Evolutionary conservation across 163 green algal genomes (phyloP).

Genomic region (Trebouxia gelatinosa): DNA sequence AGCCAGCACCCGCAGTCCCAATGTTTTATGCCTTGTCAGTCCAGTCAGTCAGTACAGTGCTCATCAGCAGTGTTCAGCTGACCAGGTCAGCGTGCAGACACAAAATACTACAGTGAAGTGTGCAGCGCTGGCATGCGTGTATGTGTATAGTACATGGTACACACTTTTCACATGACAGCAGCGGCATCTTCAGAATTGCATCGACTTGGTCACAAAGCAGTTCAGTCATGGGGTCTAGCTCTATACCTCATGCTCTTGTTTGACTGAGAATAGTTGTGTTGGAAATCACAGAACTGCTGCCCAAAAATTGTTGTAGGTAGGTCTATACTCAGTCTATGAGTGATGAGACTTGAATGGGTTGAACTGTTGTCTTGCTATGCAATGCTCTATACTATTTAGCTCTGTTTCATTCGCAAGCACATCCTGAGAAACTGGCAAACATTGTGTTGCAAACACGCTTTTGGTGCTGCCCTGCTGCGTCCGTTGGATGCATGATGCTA

Average conservation of each 20-base stretch:
- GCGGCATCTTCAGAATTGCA: neutral
- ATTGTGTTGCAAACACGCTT: neutral
- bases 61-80: neutral
- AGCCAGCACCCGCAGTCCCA: neutral
- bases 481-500: slow-evolving; percentile 26
- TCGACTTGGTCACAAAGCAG: neutral
- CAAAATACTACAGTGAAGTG: neutral
- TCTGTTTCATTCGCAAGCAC: neutral
- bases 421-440: neutral
- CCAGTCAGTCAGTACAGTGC: neutral
- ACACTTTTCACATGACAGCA: too few species aligned
- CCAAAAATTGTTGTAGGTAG: neutral
- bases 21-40: neutral
- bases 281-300: too few species aligned
- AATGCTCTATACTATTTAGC: slow-evolving; percentile 7
- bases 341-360: slow-evolving; percentile 20
- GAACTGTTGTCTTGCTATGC: slow-evolving; percentile 28
- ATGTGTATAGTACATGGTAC: too few species aligned
- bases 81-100: neutral
- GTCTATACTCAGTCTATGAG: neutral
- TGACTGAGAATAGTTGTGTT: too few species aligned
- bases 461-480: neutral
- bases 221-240: neutral
- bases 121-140: neutral
- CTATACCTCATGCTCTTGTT: neutral